These are phyloP conservation scores for Baorangia bicolor DNA, from an alignment of 768 basidiomycete species.

Conservation along the genomic window DNA sequence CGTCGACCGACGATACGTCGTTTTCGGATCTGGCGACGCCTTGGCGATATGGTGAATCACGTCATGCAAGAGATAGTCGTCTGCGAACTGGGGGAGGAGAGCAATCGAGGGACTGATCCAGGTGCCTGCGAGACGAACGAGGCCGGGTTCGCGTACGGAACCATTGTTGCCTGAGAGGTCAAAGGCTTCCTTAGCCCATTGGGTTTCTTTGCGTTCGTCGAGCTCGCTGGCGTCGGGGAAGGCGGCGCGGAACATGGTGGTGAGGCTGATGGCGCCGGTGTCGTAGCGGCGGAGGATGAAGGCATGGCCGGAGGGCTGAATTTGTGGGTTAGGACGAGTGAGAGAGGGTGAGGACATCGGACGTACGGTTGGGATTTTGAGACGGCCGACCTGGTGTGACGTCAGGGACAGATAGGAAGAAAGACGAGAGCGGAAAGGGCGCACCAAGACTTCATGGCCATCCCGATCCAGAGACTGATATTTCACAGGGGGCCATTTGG, in stretches of 20 bases:
- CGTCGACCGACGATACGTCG: conserved; percentile 73
- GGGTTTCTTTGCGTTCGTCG: conserved; percentile 75
- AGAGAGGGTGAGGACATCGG: neutral
- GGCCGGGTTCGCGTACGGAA: conserved; percentile 52
- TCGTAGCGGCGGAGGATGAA: conserved; percentile 94
- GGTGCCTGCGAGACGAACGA: conserved; percentile 82
- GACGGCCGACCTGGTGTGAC: conserved; percentile 68
- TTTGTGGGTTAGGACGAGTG: conserved; percentile 16
- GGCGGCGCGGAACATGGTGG: conserved; percentile 95
- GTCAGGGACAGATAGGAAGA: conserved; percentile 16
- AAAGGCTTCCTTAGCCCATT: conserved; percentile 79
- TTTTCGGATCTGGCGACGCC: conserved; percentile 75
- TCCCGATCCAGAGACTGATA: conserved; percentile 90
- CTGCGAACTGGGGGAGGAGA: conserved; percentile 53
- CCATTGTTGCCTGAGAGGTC: conserved; percentile 80
- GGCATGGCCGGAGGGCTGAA: conserved; percentile 75
- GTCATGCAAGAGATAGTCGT: conserved; percentile 58
- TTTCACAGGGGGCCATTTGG: conserved; percentile 71
- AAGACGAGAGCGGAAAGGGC: conserved; percentile 20
- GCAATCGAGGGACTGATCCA: conserved; percentile 78
- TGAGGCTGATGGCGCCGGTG: conserved; percentile 87
- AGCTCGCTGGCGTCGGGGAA: conserved; percentile 79
- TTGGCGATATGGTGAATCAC: conserved; percentile 66
- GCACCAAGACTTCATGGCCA: conserved; percentile 80
- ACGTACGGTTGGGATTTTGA: conserved; percentile 87